phyloP scores from a whole-genome alignment of 305 asterid genomes.

The Stenogyne calaminthoides region DNA sequence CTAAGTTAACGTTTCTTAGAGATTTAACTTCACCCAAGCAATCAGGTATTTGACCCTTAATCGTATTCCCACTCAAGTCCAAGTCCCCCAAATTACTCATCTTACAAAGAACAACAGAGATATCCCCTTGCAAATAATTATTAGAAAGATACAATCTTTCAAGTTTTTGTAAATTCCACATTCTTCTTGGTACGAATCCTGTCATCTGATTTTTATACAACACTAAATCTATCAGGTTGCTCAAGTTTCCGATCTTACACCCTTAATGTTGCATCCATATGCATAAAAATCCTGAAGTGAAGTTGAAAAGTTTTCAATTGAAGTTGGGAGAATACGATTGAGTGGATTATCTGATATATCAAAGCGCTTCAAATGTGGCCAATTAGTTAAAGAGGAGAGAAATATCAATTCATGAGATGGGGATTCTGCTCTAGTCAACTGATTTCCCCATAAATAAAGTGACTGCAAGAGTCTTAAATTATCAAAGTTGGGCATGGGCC shows the following conservation, averaged over 20 bases:
- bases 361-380: background rate
- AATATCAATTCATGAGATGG: conserved; percentile 11
- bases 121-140: conserved; percentile 18
- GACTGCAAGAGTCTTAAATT: background rate
- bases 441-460: background rate
- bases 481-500: conserved; percentile 29
- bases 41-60: conserved; percentile 22
- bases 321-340: no score
- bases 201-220: conserved; percentile 15
- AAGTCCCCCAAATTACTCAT: conserved; percentile 23
- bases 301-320: no score
- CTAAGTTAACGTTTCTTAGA: background rate
- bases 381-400: conserved; percentile 34
- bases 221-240: no score
- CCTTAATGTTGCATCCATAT: no score
- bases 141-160: background rate
- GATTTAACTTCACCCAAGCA: conserved; percentile 27
- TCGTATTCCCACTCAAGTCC: conserved; percentile 15
- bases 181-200: conserved; percentile 25
- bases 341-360: no score
- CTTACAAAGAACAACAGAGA: conserved; percentile 20
- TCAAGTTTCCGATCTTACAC: no score
- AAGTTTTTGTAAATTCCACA: conserved; percentile 17
- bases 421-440: background rate
- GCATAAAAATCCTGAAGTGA: no score